These are phyloP conservation scores for Alternaria hordeiaustralica DNA, from an alignment of 2,329 filamentous ascomycete genomes.

Conservation along the genomic window DNA sequence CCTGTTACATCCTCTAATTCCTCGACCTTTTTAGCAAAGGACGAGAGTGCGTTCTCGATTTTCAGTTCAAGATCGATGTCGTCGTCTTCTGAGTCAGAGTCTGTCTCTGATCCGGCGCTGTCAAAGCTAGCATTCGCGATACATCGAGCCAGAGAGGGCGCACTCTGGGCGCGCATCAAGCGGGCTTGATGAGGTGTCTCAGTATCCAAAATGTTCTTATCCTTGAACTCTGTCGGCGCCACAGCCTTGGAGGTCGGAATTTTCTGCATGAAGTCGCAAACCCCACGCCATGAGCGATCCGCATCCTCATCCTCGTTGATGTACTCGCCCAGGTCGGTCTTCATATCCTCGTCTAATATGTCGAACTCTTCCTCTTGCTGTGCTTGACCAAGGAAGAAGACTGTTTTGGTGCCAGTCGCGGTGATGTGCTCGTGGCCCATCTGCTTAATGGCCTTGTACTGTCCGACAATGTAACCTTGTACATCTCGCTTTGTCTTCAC, in stretches of 20 bases:
- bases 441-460: not conserved
- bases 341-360: not conserved
- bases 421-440: conserved; percentile 5
- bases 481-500: conserved; percentile 2
- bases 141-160: conserved; percentile 2
- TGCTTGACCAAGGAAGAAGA: not conserved
- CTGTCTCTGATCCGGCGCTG: not conserved
- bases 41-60: not conserved
- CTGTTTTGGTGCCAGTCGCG: conserved; percentile 4
- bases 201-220: not conserved
- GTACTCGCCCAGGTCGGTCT: not conserved
- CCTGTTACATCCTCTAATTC: not conserved
- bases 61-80: not conserved
- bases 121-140: conserved; percentile 6
- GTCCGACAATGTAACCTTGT: conserved; percentile 1
- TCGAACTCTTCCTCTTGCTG: not conserved
- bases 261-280: not conserved
- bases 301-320: not conserved
- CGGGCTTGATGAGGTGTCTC: not conserved
- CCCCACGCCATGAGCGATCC: not conserved
- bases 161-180: not conserved
- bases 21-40: not conserved
- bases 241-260: not conserved
- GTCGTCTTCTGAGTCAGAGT: not conserved
- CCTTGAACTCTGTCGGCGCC: not conserved